Evolutionary conservation across 176 grass and related monocot species (phyloP), one percentile per base, ranked within the genome.

Genomic region (Carex parvula): DNA sequence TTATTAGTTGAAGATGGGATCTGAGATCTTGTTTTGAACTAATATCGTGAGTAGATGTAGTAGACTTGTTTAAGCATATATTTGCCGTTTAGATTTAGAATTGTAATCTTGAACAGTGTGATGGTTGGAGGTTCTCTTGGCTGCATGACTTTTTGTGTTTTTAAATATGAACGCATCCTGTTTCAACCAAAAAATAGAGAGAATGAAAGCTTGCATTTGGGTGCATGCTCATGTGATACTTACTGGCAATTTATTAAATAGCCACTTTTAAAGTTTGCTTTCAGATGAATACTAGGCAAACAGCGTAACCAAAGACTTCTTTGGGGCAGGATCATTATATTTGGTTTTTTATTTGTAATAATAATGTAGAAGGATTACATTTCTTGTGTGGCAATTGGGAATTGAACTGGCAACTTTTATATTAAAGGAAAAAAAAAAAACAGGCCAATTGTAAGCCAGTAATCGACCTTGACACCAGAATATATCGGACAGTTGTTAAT

Each of bases 41-140:
- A 55, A 76, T 54, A 26, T 21, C 54, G 5, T 30, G 50, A 32
- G 11, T 30, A 3, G 21, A 30, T 77, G 48, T 77, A 77, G 11
- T 77, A 9, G 72, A 77, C 72, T 32, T 54, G 18, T 52, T 24
- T 74, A 74, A 74, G 44, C 70, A 52, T 53, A 52, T 72, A 46
- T 74, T 15, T 74, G 70, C 3, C 3, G 4, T 52, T 74, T 17
- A 77, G 46, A 77, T 77, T 29, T 77, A 77, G 48, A 54, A 55
- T 77, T 82, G 60, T 65, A 82, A 46, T 62, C 2, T 82, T 82
- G 37, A 48, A 66, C 57, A 56, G 12, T 82, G n/a, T 82, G 20
- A 46, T 48, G 9, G 21, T 67, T 54, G 22, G 61, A 66, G 46
- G 37, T 30, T 66, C n/a, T 82, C 57, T 42, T 81, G 79, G 32